Percentiles rank a stretch among this genome's conserved stretches.
These are phyloP conservation scores for Rhizopogon vulgaris DNA, from an alignment of 768 basidiomycete species.

Conservation along the genomic window DNA sequence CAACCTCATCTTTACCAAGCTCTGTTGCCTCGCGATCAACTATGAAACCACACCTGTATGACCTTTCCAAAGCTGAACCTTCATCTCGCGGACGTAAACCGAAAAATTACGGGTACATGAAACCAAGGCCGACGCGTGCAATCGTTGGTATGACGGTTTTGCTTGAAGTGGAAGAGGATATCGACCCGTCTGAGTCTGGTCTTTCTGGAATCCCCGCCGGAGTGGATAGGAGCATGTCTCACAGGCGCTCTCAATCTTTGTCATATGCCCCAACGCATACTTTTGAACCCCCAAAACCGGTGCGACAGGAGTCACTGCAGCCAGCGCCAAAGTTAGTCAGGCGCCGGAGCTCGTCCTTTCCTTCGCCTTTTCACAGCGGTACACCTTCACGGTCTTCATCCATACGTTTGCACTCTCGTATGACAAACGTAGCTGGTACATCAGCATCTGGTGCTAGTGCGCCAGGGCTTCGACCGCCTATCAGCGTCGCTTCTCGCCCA, in stretches of 20 bases:
- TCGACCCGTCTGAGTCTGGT: slow-evolving; percentile 16
- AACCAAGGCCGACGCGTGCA: slow-evolving; percentile 32
- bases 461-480: neutral
- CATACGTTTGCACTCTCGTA: neutral
- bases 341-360: slow-evolving; percentile 27
- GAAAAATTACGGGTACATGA: slow-evolving; percentile 15
- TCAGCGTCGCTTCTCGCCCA: slow-evolving; percentile 10
- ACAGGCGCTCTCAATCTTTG: slow-evolving; percentile 12
- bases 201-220: neutral
- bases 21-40: neutral
- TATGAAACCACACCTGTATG: neutral
- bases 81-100: slow-evolving; percentile 20
- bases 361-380: slow-evolving; percentile 10
- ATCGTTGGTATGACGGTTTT: slow-evolving; percentile 49
- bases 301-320: slow-evolving; percentile 18
- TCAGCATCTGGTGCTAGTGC: slow-evolving; percentile 5
- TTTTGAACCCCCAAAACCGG: slow-evolving; percentile 8
- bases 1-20: slow-evolving; percentile 14
- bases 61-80: slow-evolving; percentile 9
- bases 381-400: slow-evolving; percentile 3
- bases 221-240: slow-evolving; percentile 4
- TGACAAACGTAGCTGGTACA: neutral
- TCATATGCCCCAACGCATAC: slow-evolving; percentile 9
- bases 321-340: slow-evolving; percentile 18
- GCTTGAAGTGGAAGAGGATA: slow-evolving; percentile 48